A percentile compares a stretch with the other conserved stretches of the same genome.
phyloP scores from a whole-genome alignment of 352 stramenopile species.

The Thraustotheca clavata region DNA sequence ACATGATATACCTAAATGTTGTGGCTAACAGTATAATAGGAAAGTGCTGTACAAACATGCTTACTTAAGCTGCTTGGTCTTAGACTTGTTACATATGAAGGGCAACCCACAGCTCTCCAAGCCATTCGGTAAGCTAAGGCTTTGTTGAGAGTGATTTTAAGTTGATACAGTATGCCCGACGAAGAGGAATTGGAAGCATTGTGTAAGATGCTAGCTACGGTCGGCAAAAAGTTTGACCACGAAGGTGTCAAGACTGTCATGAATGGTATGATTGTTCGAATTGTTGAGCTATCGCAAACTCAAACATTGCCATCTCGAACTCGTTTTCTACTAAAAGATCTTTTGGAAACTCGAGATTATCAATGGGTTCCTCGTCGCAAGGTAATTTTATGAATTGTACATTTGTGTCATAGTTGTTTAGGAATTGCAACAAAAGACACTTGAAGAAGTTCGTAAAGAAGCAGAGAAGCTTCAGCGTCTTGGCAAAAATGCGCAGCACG shows the following conservation, averaged over 20 bases:
- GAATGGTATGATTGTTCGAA: conserved; percentile 76
- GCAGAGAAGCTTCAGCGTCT: conserved; percentile 74
- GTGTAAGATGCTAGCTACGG: conserved; percentile 78
- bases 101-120: conserved; percentile 47
- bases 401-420: conserved; percentile 13
- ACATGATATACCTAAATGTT: background rate
- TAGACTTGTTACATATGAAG: conserved; percentile 42
- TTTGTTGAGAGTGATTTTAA: background rate
- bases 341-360: conserved; percentile 78
- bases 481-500: conserved; percentile 83
- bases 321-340: conserved; percentile 76
- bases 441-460: conserved; percentile 75
- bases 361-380: conserved; percentile 80
- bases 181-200: conserved; percentile 79
- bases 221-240: conserved; percentile 83
- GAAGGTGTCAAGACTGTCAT: conserved; percentile 66
- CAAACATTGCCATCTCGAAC: conserved; percentile 53
- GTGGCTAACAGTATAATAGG: conserved; percentile 23
- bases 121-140: conserved; percentile 33
- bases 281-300: conserved; percentile 71
- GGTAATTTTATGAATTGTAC: conserved; percentile 25
- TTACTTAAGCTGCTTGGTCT: conserved; percentile 76
- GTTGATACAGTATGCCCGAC: conserved; percentile 37
- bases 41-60: conserved; percentile 64
- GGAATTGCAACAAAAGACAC: conserved; percentile 81